phyloP scores from a whole-genome alignment of 768 basidiomycete species.

The Mycena sanguinolenta region DNA sequence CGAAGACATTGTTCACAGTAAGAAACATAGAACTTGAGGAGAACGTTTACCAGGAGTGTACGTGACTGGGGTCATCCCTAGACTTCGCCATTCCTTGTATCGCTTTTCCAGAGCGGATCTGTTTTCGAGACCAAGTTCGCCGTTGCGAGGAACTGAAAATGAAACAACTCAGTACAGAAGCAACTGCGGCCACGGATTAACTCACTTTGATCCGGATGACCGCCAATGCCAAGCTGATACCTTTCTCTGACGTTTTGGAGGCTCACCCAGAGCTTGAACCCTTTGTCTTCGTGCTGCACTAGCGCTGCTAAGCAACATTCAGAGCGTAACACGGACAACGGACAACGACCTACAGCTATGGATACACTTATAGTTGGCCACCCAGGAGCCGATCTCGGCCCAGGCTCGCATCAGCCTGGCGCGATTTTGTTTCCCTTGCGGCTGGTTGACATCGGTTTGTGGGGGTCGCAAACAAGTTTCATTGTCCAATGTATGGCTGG shows the following conservation, averaged over 20 bases:
- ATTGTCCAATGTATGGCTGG: slow-evolving; percentile 50
- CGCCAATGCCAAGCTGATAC: slow-evolving; percentile 80
- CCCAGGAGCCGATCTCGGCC: slow-evolving; percentile 82
- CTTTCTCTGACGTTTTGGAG: slow-evolving; percentile 74
- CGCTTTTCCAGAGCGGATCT: slow-evolving; percentile 53
- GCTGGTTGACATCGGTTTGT: slow-evolving; percentile 58
- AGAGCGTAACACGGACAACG: slow-evolving; percentile 22
- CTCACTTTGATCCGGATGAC: slow-evolving; percentile 84
- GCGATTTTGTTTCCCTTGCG: slow-evolving; percentile 64
- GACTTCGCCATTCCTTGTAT: slow-evolving; percentile 56
- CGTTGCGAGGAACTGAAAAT: slow-evolving; percentile 66
- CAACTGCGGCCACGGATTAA: background rate
- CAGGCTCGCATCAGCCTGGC: slow-evolving; percentile 82
- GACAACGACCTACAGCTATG: slow-evolving; percentile 50
- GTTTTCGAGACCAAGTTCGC: slow-evolving; percentile 59
- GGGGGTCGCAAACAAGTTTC: slow-evolving; percentile 70
- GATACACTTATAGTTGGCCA: slow-evolving; percentile 66
- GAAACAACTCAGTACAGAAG: slow-evolving; percentile 20
- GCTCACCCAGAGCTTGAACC: slow-evolving; percentile 61
- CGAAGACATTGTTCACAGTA: slow-evolving; percentile 5
- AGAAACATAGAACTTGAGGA: background rate
- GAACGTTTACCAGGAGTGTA: slow-evolving; percentile 70
- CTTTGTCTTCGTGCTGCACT: slow-evolving; percentile 57
- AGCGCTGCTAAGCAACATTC: slow-evolving; percentile 53
- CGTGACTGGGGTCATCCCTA: slow-evolving; percentile 78